A percentile compares a stretch with the other conserved stretches of the same genome.
phyloP scores from a whole-genome alignment of 345 rosid species.

The Salix dunnii region DNA sequence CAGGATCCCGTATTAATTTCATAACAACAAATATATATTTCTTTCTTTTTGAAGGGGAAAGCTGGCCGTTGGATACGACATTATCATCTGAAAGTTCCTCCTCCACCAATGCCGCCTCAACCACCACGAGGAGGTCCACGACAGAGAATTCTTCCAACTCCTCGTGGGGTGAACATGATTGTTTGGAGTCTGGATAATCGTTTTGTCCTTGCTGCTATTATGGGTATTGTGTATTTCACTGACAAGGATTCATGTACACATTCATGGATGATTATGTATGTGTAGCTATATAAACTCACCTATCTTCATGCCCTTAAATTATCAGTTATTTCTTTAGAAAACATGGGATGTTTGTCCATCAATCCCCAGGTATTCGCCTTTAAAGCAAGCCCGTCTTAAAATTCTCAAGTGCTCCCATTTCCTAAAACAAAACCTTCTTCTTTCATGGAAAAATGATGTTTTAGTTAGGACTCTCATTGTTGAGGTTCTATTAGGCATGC shows the following conservation, averaged over 20 bases:
- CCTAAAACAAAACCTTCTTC: background rate
- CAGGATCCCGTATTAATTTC: background rate
- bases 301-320: background rate
- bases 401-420: background rate
- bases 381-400: background rate
- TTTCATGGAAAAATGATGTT: background rate
- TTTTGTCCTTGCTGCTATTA: conserved; percentile 97
- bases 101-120: conserved; percentile 95
- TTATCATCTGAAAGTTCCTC: conserved; percentile 98
- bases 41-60: conserved; percentile 56
- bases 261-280: background rate
- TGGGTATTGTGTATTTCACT: conserved; percentile 53
- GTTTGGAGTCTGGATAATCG: conserved; percentile 98
- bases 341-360: background rate
- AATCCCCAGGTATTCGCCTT: background rate
- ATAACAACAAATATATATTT: conserved; percentile 5
- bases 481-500: background rate
- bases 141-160: conserved; percentile 94
- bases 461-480: background rate
- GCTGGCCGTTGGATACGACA: conserved; percentile 81
- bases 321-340: too few relatives aligned
- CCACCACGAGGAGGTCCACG: conserved; percentile 98
- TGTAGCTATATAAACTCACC: background rate
- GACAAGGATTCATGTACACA: background rate
- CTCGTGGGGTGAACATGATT: conserved; percentile 98